phyloP scores from a whole-genome alignment of 1,139 yeast genomes.

The Yamadazyma aaseri region DNA sequence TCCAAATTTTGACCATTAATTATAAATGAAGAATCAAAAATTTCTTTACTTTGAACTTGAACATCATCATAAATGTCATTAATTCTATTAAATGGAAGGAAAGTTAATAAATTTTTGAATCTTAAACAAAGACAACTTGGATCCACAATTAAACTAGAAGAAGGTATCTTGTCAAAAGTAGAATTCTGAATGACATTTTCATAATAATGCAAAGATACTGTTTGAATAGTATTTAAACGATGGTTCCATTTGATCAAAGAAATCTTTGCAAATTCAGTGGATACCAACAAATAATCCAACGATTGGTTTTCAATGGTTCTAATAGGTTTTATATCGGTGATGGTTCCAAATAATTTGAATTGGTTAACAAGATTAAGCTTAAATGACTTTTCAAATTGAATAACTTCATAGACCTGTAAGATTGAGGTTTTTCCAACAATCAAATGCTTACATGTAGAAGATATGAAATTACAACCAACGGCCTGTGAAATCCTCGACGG shows the following conservation, averaged over 20 bases:
- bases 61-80: constrained; percentile 32
- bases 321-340: constrained; percentile 57
- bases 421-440: constrained; percentile 71
- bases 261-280: constrained; percentile 75
- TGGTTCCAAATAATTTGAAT: constrained; percentile 68
- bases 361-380: constrained; percentile 60
- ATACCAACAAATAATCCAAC: constrained; percentile 61
- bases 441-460: constrained; percentile 50
- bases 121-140: constrained; percentile 67
- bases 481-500: constrained; percentile 74
- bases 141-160: constrained; percentile 60
- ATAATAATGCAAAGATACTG: constrained; percentile 83
- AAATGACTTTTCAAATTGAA: constrained; percentile 24
- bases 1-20: constrained; percentile 59
- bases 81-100: constrained; percentile 60
- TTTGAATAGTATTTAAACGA: constrained; percentile 49
- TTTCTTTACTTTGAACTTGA: constrained; percentile 12
- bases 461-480: constrained; percentile 61
- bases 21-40: constrained; percentile 53
- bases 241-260: constrained; percentile 76
- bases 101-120: constrained; percentile 69
- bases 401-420: constrained; percentile 63
- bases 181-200: constrained; percentile 62
- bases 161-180: constrained; percentile 46
- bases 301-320: constrained; percentile 49